Base-by-base conservation (phyloP, 75 land plant species). In the Larix kaempferi region DNA sequence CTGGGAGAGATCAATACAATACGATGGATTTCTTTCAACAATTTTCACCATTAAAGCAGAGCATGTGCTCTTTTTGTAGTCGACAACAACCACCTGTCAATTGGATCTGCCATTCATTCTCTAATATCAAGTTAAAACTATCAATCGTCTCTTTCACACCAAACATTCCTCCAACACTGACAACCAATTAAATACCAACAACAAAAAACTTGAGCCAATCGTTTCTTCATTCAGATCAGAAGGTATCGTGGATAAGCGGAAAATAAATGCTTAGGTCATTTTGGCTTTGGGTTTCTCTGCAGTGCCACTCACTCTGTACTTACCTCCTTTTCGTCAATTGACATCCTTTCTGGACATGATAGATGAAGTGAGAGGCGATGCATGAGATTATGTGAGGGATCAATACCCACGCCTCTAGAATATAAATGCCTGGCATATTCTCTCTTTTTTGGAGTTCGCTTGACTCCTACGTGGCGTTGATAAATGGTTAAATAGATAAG, bases 281-380 rank as follows among this genome's bases (percentile, higher is more conserved):
- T 35, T 66, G 71, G 71, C 71, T 2, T 66, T 66, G 41, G 71
- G 71, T 19, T 66, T 66, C 71, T 33, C 41, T 16, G 44, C 71
- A 0, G 71, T 21, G 19, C 71, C 71, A 6, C 37, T 66, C 16
- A 66, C 71, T 1, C 71, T 66, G 19, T 66, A 16, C 6, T 5
- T 66, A 21, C 71, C 71, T 37, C 71, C 71, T 1, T 66, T 37
- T 39, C 71, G 71, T 5, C 71, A 66, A 17, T 35, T 66, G 71
- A 66, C 71, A 2, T 2, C 49, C 0, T 41, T 66, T 37, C n/a
- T 66, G 7, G 71, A 17, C 49, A 66, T 6, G 6, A 5, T 66
- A 6, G 44, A 66, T 13, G 44, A 37, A 37, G 44, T 66, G 0
- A 3, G 44, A 6, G 71, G 71, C 39, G 44, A 66, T 16, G 71